A percentile compares a stretch with the other conserved stretches of the same genome.
These are phyloP conservation scores for Leishmania turanica DNA, from an alignment of 208 protist species.

Conservation along the genomic window DNA sequence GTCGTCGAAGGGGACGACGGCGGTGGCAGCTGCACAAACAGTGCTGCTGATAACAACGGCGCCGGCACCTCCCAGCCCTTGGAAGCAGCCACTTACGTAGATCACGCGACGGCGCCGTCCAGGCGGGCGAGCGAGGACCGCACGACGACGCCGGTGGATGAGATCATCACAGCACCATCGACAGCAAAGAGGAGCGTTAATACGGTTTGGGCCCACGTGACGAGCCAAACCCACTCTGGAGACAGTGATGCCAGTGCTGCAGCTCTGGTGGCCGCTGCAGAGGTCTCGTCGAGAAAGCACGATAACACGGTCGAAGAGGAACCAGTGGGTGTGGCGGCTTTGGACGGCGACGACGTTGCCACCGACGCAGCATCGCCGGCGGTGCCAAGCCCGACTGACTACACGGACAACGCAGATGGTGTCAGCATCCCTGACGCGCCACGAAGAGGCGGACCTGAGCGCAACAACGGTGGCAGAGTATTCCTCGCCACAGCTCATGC, in stretches of 20 bases:
- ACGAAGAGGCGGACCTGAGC: not conserved
- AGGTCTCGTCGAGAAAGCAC: not conserved
- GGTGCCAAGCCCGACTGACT: not conserved
- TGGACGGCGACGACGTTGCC: not conserved
- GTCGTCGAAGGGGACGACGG: not conserved
- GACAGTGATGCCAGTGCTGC: not conserved
- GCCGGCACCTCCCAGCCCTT: not conserved
- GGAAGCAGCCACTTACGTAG: not conserved
- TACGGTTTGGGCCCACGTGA: constrained; percentile 12
- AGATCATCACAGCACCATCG: not conserved
- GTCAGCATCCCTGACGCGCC: not conserved
- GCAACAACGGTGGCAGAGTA: not conserved
- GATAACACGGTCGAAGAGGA: not conserved
- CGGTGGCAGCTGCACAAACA: not conserved
- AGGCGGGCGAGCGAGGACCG: not conserved
- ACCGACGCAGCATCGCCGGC: not conserved
- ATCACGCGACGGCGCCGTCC: not conserved
- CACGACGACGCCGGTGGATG: not conserved
- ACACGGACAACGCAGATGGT: not conserved
- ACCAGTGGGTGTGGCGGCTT: not conserved
- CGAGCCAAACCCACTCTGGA: not conserved
- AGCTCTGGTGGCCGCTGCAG: not conserved
- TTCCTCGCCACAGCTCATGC: not conserved
- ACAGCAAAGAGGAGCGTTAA: not conserved
- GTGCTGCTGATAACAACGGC: not conserved